A percentile compares a stretch with the other conserved stretches of the same genome.
phyloP scores from a whole-genome alignment of 2,329 filamentous ascomycete genomes.

The Venturia pyrina region DNA sequence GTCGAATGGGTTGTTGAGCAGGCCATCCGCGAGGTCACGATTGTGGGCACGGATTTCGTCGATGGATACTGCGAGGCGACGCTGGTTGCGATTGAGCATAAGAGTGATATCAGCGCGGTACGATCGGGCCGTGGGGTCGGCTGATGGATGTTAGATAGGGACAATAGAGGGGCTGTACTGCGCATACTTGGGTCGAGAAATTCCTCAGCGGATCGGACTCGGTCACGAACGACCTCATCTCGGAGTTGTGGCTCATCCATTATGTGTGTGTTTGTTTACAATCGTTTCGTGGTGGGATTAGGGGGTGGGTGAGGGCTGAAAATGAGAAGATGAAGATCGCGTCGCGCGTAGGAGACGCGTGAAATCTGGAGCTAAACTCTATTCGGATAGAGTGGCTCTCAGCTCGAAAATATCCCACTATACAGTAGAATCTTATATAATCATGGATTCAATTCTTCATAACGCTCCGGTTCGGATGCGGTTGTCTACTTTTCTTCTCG shows the following conservation, averaged over 20 bases:
- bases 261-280: neutral
- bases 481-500: neutral
- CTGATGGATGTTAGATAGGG: constrained; percentile 26
- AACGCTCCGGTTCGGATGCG: neutral
- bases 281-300: neutral
- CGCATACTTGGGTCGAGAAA: constrained; percentile 84
- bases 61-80: constrained; percentile 46
- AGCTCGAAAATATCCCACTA: too few species aligned
- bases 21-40: constrained; percentile 64
- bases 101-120: constrained; percentile 84
- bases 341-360: constrained; percentile 1
- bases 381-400: neutral
- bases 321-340: neutral
- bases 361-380: neutral
- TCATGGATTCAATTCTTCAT: too few species aligned
- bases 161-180: neutral
- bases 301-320: neutral
- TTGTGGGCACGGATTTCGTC: constrained; percentile 89
- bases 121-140: constrained; percentile 36
- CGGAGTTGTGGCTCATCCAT: constrained; percentile 21
- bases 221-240: constrained; percentile 76
- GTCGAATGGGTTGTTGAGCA: constrained; percentile 81
- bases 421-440: too few species aligned
- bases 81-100: constrained; percentile 54
- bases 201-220: constrained; percentile 77